Conservation (phyloP, 495 filamentous ascomycete species). For the Astrothelium macrocarpum region DNA sequence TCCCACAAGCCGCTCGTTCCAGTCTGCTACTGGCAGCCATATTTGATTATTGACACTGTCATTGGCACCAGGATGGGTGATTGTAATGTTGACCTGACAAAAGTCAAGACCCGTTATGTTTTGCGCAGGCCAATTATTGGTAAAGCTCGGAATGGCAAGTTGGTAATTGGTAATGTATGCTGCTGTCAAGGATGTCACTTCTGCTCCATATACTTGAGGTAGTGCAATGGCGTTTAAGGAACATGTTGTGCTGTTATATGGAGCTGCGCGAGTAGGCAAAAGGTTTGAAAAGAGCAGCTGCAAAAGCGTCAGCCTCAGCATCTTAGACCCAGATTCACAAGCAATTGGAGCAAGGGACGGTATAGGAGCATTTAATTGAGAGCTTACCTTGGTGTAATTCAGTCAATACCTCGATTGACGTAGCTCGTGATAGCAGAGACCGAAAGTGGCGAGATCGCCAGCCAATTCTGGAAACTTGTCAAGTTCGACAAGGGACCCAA, state of each 20-base stretch:
- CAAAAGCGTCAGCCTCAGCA: neutral
- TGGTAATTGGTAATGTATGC: neutral
- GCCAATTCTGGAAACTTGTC: neutral
- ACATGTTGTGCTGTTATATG: neutral
- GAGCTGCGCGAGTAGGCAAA: neutral
- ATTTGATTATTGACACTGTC: conserved; percentile 32
- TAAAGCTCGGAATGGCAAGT: neutral
- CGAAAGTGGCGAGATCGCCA: neutral
- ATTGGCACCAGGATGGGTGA: conserved; percentile 36
- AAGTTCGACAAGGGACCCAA: neutral
- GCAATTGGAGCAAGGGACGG: too few relatives aligned
- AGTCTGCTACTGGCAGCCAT: conserved; percentile 34
- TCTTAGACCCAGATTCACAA: too few relatives aligned
- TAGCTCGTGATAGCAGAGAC: neutral
- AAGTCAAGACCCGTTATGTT: conserved; percentile 12
- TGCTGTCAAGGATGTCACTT: neutral
- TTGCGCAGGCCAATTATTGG: neutral
- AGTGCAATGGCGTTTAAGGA: neutral
- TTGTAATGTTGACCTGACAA: conserved; percentile 38
- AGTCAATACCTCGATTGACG: neutral
- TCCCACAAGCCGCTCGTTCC: conserved; percentile 37
- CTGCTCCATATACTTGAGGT: neutral
- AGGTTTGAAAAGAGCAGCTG: neutral
- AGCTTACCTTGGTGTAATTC: neutral
- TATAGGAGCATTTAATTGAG: neutral